Evolutionary conservation across 2,329 filamentous ascomycete genomes (phyloP), one percentile per base, ranked within the genome.

Genomic region (Aspergillus udagawae): DNA sequence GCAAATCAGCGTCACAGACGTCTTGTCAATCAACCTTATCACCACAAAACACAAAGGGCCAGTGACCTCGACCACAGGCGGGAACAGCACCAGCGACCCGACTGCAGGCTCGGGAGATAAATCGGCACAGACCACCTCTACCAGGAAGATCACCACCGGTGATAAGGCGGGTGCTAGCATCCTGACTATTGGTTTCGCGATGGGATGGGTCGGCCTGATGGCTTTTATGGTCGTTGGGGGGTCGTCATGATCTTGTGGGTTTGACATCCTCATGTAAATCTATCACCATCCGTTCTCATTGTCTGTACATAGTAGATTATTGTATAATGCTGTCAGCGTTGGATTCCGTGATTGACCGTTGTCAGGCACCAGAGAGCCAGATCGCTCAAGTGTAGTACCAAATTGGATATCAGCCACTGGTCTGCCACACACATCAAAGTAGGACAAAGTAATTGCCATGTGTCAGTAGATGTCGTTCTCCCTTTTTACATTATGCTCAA

Each of bases 1-100:
- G 70, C 85, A 90, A 77, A 88, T 90, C 82, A 86, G 83, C 63
- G 86, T 85, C 0, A 76, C 89, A 27, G 81, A 83, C 27, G 81
- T 86, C 12, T 75, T 90, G 62, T 84, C 85, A 71, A 86, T 85
- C 56, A 83, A 81, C 47, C 75, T 89, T 10, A 73, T 85, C 44
- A 70, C 76, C 45, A 68, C 71, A n/a, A 73, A 72, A 1, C 81
- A 84, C 0, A 75, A 82, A 0, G 76, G 77, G 0, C 70, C 70
- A 1, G 63, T 72, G 21, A 73, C 69, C 0, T 60, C 65, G 9
- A 68, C 75, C 3, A 82, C 79, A 1, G 87, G 86, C 35, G 87
- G 87, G 52, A 88, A 70, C 6, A 78, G 76, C 50, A 64, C 63
- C 14, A 73, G 75, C 41, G 58, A 78, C 54, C 70, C 73, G 0